Conservation (phyloP, 1,139 yeast species). For the Kurtzmaniella quercitrusa region DNA sequence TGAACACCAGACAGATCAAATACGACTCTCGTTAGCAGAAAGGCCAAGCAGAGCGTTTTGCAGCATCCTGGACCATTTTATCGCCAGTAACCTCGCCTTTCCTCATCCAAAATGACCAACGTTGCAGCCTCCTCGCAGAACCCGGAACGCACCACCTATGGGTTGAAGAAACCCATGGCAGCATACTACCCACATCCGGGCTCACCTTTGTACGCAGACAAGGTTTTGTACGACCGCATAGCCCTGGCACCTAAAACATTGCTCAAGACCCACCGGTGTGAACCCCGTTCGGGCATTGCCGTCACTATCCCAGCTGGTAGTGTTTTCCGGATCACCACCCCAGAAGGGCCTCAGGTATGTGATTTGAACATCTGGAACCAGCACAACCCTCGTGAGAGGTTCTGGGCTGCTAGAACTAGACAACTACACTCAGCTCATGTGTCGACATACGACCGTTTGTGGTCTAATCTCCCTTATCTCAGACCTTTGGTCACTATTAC, state of each 20-base stretch:
- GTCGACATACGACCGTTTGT: constrained; percentile 54
- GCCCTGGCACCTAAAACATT: constrained; percentile 38
- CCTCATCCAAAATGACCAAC: background rate
- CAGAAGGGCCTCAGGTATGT: constrained; percentile 69
- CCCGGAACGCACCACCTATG: constrained; percentile 34
- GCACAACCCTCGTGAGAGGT: constrained; percentile 57
- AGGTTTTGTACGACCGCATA: constrained; percentile 40
- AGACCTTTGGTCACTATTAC: constrained; percentile 63
- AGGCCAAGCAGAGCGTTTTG: too few species aligned
- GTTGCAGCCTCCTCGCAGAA: constrained; percentile 32
- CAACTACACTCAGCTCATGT: constrained; percentile 68
- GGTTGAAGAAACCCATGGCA: constrained; percentile 47
- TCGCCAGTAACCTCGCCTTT: too few species aligned
- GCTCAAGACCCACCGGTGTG: constrained; percentile 35
- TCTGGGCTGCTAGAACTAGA: constrained; percentile 69
- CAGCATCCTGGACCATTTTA: too few species aligned
- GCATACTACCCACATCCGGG: constrained; percentile 58
- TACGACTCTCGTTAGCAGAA: too few species aligned
- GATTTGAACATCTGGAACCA: constrained; percentile 63
- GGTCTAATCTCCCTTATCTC: constrained; percentile 61
- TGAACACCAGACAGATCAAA: too few species aligned
- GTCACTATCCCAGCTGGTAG: constrained; percentile 58
- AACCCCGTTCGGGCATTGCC: constrained; percentile 55
- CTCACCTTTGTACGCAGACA: constrained; percentile 49
- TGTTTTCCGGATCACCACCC: constrained; percentile 56